Base-by-base conservation (phyloP, 768 basidiomycete species). In the Russula earlei region DNA sequence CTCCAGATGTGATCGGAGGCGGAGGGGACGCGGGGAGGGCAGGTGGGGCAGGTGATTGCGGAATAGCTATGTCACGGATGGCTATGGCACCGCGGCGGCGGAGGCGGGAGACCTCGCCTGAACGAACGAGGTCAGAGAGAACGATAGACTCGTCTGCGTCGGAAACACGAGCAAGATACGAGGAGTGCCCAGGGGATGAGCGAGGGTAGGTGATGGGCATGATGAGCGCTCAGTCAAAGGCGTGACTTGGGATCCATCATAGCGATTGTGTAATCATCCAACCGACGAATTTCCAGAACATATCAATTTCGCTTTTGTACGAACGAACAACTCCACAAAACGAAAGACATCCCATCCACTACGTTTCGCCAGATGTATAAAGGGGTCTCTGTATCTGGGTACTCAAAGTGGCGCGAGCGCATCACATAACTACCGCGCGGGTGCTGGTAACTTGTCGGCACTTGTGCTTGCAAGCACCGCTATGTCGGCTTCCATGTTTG, bases 31-130 rank as follows among this genome's bases (percentile, higher is more conserved):
- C 14, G 36, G 52, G 37, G 25, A 50, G 56, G 9, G 53, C 19
- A 37, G 40, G 52, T 40, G 54, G 41, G 44, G 38, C 38, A 15
- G 53, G 50, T 37, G 47, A 38, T 34, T 54, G 55, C 62, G 24
- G 67, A 63, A 42, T 63, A 65, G n/a, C 46, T 41, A 41, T 58
- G 66, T 48, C 64, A 64, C 54, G 48, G 33, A 85, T 72, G 37
- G 82, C 74, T 76, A 87, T 78, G 49, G 86, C 86, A 11, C 86
- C 86, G 60, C 86, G 72, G 54, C 86, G 72, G n/a, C 86, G 77
- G 51, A 87, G 70, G 5, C 86, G 74, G 4, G 86, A 87, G 0
- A 83, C 82, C 64, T 88, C 86, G 15, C 81, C 86, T 1, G 82
- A 82, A 49, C 86, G 82, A 15, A 87, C 75, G 40, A 88, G 75